Conservation (phyloP, 495 filamentous ascomycete genomes). For the Xylaria curta region DNA sequence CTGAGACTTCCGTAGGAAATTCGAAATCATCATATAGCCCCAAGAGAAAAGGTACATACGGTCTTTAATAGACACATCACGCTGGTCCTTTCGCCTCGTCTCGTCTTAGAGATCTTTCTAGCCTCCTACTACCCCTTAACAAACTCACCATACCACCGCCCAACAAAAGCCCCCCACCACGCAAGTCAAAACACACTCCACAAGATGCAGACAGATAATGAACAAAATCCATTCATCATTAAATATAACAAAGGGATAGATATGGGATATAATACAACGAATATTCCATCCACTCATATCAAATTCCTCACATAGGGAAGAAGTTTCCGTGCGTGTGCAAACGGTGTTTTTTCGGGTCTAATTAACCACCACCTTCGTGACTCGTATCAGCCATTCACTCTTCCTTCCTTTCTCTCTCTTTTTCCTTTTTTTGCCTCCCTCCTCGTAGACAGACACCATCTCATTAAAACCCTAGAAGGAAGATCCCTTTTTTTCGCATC, state of each 20-base stretch:
- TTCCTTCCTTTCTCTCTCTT: not conserved
- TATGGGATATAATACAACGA: too few species aligned
- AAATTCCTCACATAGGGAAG: not conserved
- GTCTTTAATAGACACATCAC: too few species aligned
- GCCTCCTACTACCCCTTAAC: not conserved
- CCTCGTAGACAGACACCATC: not conserved
- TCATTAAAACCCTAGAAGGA: not conserved
- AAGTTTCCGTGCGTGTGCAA: not conserved
- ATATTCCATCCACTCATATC: not conserved
- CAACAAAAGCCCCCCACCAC: too few species aligned
- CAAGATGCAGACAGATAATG: not conserved
- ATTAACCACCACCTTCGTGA: not conserved
- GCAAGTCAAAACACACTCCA: too few species aligned
- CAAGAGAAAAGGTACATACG: too few species aligned
- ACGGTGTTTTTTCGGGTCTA: not conserved
- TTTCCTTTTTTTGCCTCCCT: not conserved
- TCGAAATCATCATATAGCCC: too few species aligned
- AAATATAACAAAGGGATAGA: not conserved
- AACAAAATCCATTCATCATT: not conserved
- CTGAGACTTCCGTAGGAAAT: not conserved
- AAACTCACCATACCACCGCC: too few species aligned
- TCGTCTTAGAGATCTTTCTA: too few species aligned
- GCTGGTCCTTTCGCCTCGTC: too few species aligned
- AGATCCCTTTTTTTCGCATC: not conserved
- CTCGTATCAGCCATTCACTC: not conserved